Conservation (phyloP, 2,329 filamentous ascomycete species). For the Hymenoscyphus occultus region DNA sequence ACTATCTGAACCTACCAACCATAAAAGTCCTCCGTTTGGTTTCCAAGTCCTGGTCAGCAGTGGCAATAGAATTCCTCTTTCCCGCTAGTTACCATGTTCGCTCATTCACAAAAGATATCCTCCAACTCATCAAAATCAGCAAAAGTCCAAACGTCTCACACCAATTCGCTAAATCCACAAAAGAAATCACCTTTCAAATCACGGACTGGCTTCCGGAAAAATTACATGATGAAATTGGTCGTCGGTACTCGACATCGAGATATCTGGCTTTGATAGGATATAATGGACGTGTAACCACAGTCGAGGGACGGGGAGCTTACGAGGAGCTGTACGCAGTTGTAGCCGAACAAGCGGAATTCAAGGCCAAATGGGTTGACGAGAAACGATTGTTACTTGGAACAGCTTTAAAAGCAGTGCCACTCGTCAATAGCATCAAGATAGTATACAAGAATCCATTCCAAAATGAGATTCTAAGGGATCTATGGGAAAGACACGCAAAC, state of each 20-base stretch:
- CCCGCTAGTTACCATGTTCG: background rate
- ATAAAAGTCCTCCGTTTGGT: slow-evolving; percentile 18
- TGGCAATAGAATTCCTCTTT: slow-evolving; percentile 7
- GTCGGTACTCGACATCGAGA: background rate
- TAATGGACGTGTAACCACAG: background rate
- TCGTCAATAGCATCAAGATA: background rate
- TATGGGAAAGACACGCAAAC: background rate
- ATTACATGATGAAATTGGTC: background rate
- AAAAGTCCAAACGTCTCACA: background rate
- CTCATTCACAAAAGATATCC: background rate
- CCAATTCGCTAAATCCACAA: background rate
- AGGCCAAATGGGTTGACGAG: background rate
- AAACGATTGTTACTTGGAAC: background rate
- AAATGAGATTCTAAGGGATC: background rate
- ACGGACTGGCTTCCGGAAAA: background rate
- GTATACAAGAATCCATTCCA: background rate
- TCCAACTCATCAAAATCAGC: background rate
- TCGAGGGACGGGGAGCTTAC: background rate
- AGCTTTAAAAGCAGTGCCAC: background rate
- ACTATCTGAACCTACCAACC: slow-evolving; percentile 15
- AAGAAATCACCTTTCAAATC: background rate
- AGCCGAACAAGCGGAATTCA: background rate
- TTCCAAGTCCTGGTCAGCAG: slow-evolving; percentile 18
- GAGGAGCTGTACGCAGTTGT: background rate
- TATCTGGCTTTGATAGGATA: background rate